Percentiles rank a stretch among this genome's conserved stretches.
These are phyloP conservation scores for Telfairia occidentalis DNA, from an alignment of 331 rosid species.

Conservation along the genomic window DNA sequence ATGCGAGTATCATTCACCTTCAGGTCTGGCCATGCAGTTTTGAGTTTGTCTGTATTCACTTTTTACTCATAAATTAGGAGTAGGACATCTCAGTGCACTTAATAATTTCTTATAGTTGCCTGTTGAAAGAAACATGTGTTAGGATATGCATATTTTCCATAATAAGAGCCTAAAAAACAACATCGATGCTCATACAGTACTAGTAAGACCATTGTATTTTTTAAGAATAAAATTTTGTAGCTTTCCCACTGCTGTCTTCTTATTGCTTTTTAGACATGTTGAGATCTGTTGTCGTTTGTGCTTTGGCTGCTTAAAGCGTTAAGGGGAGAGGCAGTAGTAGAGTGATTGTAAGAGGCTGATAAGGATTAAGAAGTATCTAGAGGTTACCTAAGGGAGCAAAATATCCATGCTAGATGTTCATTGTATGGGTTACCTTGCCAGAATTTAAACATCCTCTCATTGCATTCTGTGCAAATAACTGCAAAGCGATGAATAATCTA, in stretches of 20 bases:
- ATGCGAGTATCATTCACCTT: neutral
- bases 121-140: neutral
- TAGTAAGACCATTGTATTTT: neutral
- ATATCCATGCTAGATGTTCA: neutral
- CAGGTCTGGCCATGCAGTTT: neutral
- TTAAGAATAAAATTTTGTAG: neutral
- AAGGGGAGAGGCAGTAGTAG: neutral
- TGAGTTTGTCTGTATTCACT: neutral
- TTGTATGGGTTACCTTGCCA: neutral
- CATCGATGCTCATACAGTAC: neutral
- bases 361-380: neutral
- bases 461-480: neutral
- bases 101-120: neutral
- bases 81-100: neutral
- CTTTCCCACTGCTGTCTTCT: neutral
- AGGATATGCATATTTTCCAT: neutral
- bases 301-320: neutral
- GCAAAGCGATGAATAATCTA: neutral
- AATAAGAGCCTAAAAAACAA: neutral
- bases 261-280: neutral
- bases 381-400: neutral
- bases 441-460: neutral
- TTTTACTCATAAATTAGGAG: neutral
- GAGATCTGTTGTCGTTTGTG: neutral
- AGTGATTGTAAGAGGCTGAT: neutral